A percentile compares a stretch with the other conserved stretches of the same genome.
These are phyloP conservation scores for Austroboletus eburneus DNA, from an alignment of 768 basidiomycete species.

Conservation along the genomic window DNA sequence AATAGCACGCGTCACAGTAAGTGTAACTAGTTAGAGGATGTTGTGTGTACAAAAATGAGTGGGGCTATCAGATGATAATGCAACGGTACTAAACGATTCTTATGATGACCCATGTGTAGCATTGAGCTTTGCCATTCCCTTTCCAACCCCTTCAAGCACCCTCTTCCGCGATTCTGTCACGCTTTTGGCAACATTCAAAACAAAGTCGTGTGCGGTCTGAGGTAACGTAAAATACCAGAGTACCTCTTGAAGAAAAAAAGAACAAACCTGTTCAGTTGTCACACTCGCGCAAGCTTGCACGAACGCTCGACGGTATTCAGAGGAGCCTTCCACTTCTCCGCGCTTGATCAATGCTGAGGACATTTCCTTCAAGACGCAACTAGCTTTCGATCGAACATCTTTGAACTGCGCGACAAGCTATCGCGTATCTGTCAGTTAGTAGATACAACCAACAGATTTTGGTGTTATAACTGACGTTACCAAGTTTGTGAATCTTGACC, in stretches of 20 bases:
- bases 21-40: slow-evolving; percentile 1
- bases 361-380: slow-evolving; percentile 53
- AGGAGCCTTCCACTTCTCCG: slow-evolving; percentile 48
- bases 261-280: slow-evolving; percentile 33
- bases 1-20: no score
- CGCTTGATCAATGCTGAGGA: slow-evolving; percentile 47
- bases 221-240: slow-evolving; percentile 1
- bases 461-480: slow-evolving; percentile 45
- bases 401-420: slow-evolving; percentile 71
- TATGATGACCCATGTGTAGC: slow-evolving; percentile 35
- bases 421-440: slow-evolving; percentile 4
- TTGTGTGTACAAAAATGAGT: slow-evolving; percentile 25
- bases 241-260: not conserved
- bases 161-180: slow-evolving; percentile 68
- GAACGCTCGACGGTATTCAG: slow-evolving; percentile 50
- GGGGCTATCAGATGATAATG: slow-evolving; percentile 16
- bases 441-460: not conserved
- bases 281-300: slow-evolving; percentile 48
- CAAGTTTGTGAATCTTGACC: slow-evolving; percentile 70
- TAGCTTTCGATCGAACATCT: slow-evolving; percentile 49
- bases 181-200: slow-evolving; percentile 57
- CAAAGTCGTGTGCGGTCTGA: slow-evolving; percentile 64
- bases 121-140: slow-evolving; percentile 58
- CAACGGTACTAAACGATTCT: not conserved
- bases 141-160: slow-evolving; percentile 66